Base-by-base conservation (phyloP, 2,329 filamentous ascomycete species). In the Fusarium chaquense region DNA sequence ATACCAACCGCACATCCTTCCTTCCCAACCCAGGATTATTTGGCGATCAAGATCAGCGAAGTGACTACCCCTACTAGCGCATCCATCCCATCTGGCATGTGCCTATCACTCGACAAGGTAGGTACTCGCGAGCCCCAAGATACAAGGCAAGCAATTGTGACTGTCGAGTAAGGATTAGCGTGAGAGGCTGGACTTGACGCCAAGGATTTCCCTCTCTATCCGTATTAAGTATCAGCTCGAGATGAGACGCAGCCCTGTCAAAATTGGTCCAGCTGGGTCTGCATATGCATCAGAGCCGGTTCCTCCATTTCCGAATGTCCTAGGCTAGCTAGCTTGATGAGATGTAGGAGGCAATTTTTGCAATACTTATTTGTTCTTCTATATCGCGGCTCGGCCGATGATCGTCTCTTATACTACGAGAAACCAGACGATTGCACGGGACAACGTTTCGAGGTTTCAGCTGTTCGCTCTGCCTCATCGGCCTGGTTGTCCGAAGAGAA, bases 11-110 rank as follows among this genome's bases (percentile, higher is more conserved):
- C 61, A 11, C 35, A 49, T 63, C 36, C 46, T 62, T 59, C 26
- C 33, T 24, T 30, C 28, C 43, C 40, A 64, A 18, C 30, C 44
- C 33, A 41, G 47, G 46, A 35, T 43, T 32, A 38, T 50, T 69
- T 65, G 62, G 26, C 62, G 67, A 75, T 75, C 70, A 65, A 73
- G 73, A 75, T 75, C 73, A 75, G 52, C 73, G 32, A 63, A 46
- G 62, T 35, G 41, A 20, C 38, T 13, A 65, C 46, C 73, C 73
- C 63, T 74, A 72, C 72, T 74, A 73, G 72, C 62, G 62, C 67
- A 69, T 61, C 64, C 65, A 64, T 62, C 50, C 47, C 63, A 72
- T 74, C 73, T 75, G 70, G 55, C 69, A 74, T 74, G 72, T 75
- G 70, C 55, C 53, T 70, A 68, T 75, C 69, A 69, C 65, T 59